Conservation (phyloP, 306 rosid species). For the Fragaria nilgerrensis region DNA sequence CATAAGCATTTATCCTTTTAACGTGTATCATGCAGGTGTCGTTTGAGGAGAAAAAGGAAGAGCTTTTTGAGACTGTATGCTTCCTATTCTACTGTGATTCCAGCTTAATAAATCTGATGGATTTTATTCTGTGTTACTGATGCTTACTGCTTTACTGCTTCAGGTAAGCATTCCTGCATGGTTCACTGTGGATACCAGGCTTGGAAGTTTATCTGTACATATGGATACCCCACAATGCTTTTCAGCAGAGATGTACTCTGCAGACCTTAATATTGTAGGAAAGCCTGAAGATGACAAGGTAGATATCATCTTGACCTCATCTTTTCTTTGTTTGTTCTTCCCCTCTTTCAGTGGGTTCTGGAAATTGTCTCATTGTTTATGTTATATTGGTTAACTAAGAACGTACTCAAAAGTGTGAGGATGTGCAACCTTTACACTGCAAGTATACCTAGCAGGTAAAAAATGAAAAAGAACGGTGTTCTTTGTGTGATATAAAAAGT, state of each 20-base stretch:
- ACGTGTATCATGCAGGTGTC: constrained; percentile 60
- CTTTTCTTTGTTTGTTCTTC: constrained; percentile 2
- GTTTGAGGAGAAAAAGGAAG: constrained; percentile 87
- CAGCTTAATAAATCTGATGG: constrained; percentile 19
- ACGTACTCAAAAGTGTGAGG: not conserved
- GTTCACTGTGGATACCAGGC: constrained; percentile 97
- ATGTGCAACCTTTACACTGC: not conserved
- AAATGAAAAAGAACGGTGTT: not conserved
- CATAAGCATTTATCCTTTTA: constrained; percentile 23
- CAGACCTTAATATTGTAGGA: constrained; percentile 80
- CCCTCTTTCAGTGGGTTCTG: constrained; percentile 1
- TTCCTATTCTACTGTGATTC: constrained; percentile 23
- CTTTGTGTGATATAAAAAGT: not conserved
- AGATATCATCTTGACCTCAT: constrained; percentile 20
- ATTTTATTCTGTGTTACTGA: constrained; percentile 20
- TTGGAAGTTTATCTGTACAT: constrained; percentile 96
- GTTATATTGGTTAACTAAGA: not conserved
- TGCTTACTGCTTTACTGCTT: constrained; percentile 26
- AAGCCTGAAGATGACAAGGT: constrained; percentile 99
- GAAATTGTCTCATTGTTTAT: not conserved
- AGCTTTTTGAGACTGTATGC: constrained; percentile 90
- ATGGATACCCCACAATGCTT: constrained; percentile 95
- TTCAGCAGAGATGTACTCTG: constrained; percentile 97
- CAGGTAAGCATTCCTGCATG: constrained; percentile 98
- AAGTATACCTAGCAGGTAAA: not conserved